Evolutionary conservation across 306 rosid species (phyloP).

Genomic region (Rosa multiflora): DNA sequence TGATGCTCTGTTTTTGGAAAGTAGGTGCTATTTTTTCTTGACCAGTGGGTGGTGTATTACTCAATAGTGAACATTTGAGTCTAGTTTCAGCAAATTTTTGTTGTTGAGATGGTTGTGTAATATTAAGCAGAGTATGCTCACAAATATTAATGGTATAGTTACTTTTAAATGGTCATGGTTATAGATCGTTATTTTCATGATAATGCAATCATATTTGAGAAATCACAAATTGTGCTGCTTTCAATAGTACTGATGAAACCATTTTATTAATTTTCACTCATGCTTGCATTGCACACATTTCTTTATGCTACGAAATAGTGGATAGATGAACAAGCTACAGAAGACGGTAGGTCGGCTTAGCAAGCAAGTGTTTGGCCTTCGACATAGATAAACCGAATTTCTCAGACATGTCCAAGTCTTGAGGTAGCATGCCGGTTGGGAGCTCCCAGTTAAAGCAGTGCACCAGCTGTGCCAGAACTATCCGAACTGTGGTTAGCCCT

Average conservation of each 20-base stretch:
- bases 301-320: background rate
- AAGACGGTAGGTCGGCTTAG: constrained; percentile 20
- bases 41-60: constrained; percentile 8
- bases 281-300: background rate
- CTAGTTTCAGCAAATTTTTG: constrained; percentile 7
- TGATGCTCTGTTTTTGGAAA: background rate
- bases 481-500: constrained; percentile 13
- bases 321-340: background rate
- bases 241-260: background rate
- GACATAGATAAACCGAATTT: constrained; percentile 15
- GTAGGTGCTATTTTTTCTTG: background rate
- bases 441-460: constrained; percentile 52
- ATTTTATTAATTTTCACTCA: background rate
- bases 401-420: constrained; percentile 39
- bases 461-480: constrained; percentile 21
- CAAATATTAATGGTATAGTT: constrained; percentile 4
- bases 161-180: background rate
- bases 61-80: constrained; percentile 8
- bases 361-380: constrained; percentile 16
- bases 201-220: background rate
- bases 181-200: background rate
- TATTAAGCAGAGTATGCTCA: constrained; percentile 13
- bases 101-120: constrained; percentile 14
- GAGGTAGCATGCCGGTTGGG: constrained; percentile 7
- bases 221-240: background rate